Percentiles rank a stretch among this genome's conserved stretches.
These are phyloP conservation scores for Russula griseocarnosa DNA, from an alignment of 768 basidiomycete species.

Conservation along the genomic window DNA sequence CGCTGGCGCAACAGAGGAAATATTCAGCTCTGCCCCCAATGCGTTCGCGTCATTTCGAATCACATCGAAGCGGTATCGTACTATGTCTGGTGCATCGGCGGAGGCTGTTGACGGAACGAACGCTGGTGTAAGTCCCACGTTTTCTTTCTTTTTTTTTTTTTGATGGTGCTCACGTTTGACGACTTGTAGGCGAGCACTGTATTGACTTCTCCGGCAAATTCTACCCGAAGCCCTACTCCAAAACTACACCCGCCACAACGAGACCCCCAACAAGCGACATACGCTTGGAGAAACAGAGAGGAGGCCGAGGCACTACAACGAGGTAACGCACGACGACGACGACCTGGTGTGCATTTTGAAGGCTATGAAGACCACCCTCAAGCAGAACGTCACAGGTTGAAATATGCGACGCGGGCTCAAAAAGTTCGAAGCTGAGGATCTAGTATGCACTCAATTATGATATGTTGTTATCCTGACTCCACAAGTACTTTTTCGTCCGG, in stretches of 20 bases:
- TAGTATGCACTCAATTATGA: slow-evolving; percentile 8
- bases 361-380: slow-evolving; percentile 32
- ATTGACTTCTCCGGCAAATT: slow-evolving; percentile 69
- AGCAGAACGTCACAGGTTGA: slow-evolving; percentile 23
- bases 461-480: not conserved
- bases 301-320: slow-evolving; percentile 48
- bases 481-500: not conserved
- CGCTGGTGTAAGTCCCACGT: slow-evolving; percentile 49
- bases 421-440: slow-evolving; percentile 9
- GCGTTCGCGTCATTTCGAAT: slow-evolving; percentile 64
- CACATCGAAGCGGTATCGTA: slow-evolving; percentile 56
- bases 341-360: slow-evolving; percentile 38
- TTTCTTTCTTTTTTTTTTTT: not conserved
- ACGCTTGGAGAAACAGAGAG: slow-evolving; percentile 67
- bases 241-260: slow-evolving; percentile 55
- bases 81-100: slow-evolving; percentile 68
- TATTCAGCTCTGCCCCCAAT: slow-evolving; percentile 42
- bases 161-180: slow-evolving; percentile 7
- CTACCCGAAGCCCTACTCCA: slow-evolving; percentile 58
- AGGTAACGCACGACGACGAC: slow-evolving; percentile 31
- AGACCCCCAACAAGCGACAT: slow-evolving; percentile 60
- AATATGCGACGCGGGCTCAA: slow-evolving; percentile 23
- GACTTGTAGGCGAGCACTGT: slow-evolving; percentile 58
- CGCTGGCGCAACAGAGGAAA: slow-evolving; percentile 11
- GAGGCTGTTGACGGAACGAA: slow-evolving; percentile 73